Evolutionary conservation across 306 rosid species (phyloP).

Genomic region (Quercus variabilis): DNA sequence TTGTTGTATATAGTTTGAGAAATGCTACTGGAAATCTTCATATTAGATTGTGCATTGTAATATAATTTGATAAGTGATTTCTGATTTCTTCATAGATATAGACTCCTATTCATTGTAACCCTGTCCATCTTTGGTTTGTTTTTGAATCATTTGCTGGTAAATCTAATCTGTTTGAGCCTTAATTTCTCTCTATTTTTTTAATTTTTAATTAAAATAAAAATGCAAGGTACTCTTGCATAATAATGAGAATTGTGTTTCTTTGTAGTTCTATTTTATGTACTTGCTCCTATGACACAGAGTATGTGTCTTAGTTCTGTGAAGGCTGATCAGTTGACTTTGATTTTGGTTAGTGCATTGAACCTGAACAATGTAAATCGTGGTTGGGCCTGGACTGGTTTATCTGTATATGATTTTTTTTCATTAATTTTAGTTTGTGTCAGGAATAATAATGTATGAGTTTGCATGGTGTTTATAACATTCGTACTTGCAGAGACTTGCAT

Average conservation of each 20-base stretch:
- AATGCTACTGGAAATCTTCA: neutral
- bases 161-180: neutral
- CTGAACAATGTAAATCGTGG: neutral
- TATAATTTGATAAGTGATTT: neutral
- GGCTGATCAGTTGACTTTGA: neutral
- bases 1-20: neutral
- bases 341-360: neutral
- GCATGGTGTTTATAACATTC: no score
- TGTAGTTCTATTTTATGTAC: neutral
- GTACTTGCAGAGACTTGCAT: slow-evolving; percentile 78
- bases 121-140: neutral
- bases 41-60: neutral
- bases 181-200: no score
- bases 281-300: neutral
- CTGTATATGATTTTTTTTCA: neutral
- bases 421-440: neutral
- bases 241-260: neutral
- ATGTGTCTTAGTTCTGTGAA: no score
- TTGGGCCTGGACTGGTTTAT: neutral
- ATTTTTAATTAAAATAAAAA: neutral
- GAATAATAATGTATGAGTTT: neutral
- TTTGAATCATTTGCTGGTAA: neutral
- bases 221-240: neutral
- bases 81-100: neutral
- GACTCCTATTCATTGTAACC: neutral